Evolutionary conservation across 192 early-diverging fungal species (phyloP).

Genomic region (Ambispora gerdemannii): DNA sequence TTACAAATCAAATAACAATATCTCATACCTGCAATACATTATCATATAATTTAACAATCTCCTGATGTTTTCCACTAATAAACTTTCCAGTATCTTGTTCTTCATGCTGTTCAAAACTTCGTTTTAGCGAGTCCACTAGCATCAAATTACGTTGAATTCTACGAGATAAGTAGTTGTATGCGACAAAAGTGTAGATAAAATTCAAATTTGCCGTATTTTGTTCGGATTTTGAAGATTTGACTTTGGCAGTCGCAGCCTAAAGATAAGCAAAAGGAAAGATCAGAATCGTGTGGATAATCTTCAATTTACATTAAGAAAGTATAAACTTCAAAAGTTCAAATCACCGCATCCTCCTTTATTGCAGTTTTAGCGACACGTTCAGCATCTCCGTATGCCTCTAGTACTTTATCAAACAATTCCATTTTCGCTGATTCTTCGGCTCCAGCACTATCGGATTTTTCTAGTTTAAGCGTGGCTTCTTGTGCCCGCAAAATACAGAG

Average conservation of each 20-base stretch:
- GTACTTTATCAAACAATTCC: constrained; percentile 51
- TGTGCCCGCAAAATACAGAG: constrained; percentile 47
- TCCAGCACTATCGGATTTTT: constrained; percentile 19
- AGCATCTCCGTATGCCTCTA: constrained; percentile 59
- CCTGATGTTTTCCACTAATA: constrained; percentile 51
- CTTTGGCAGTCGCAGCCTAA: constrained; percentile 60
- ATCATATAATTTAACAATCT: constrained; percentile 66
- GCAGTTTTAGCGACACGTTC: constrained; percentile 57
- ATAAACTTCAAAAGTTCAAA: not conserved
- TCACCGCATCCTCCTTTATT: constrained; percentile 60
- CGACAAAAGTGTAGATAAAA: constrained; percentile 54
- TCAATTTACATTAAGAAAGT: too few species aligned
- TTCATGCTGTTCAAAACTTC: constrained; percentile 37
- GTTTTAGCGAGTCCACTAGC: constrained; percentile 43
- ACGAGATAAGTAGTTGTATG: constrained; percentile 50
- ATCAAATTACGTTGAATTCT: constrained; percentile 58
- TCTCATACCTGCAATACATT: constrained; percentile 54
- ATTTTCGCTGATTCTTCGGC: constrained; percentile 31
- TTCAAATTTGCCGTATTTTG: constrained; percentile 55
- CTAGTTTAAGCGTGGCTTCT: constrained; percentile 37
- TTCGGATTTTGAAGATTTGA: constrained; percentile 67
- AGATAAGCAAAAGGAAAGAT: not conserved
- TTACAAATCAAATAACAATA: too few species aligned
- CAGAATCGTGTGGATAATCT: not conserved
- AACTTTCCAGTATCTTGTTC: constrained; percentile 29